phyloP scores from a whole-genome alignment of 495 filamentous ascomycete genomes.

The Tricharina praecox region DNA sequence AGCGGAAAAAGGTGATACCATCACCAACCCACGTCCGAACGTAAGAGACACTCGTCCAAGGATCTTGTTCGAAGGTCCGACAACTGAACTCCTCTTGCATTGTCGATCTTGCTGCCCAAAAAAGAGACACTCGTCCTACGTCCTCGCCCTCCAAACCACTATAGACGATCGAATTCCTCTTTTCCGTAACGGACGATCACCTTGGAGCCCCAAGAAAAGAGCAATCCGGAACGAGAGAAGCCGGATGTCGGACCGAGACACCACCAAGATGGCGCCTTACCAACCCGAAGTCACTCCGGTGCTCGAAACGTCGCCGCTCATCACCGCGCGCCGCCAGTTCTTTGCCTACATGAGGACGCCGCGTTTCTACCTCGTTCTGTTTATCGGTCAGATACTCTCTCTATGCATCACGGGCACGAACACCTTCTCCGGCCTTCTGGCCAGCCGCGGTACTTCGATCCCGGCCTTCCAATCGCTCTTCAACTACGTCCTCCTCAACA shows the following conservation, averaged over 20 bases:
- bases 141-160: background rate
- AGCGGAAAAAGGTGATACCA: no score
- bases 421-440: constrained; percentile 69
- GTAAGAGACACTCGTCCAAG: constrained; percentile 22
- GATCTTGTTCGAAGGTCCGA: constrained; percentile 8
- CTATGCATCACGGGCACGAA: constrained; percentile 79
- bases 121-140: background rate
- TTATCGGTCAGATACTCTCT: constrained; percentile 69
- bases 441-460: constrained; percentile 51
- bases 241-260: no score
- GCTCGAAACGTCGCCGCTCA: background rate
- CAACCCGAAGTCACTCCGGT: background rate
- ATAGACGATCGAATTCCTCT: background rate
- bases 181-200: background rate
- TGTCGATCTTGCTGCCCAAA: background rate
- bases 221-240: background rate
- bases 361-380: constrained; percentile 72
- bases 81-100: constrained; percentile 25
- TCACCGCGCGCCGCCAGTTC: constrained; percentile 2
- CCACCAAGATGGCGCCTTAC: background rate
- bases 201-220: background rate
- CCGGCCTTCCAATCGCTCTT: constrained; percentile 96
- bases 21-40: no score
- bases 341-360: constrained; percentile 68
- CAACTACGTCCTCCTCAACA: constrained; percentile 71